Percentiles rank a stretch among this genome's conserved stretches.
Conservation (phyloP, 75 land plant genomes). For the Pinus taeda region DNA sequence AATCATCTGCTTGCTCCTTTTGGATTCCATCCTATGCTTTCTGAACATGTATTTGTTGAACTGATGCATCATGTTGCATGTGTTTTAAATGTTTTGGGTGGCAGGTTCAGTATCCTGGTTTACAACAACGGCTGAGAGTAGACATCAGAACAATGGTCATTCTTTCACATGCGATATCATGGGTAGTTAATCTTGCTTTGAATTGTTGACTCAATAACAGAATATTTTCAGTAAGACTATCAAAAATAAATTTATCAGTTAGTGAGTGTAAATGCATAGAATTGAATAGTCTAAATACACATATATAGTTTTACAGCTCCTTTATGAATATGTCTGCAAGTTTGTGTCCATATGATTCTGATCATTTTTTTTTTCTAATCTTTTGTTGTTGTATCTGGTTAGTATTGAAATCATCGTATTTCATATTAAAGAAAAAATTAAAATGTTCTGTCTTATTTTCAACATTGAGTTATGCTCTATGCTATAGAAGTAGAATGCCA, state of each 20-base stretch:
- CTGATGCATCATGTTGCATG: background rate
- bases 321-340: background rate
- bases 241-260: too few species aligned
- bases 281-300: too few species aligned
- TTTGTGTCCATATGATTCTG: background rate
- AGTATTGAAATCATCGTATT: background rate
- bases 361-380: background rate
- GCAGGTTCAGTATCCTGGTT: slow-evolving; percentile 92
- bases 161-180: slow-evolving; percentile 68
- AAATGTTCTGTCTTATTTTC: background rate
- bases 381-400: background rate
- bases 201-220: background rate
- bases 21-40: background rate
- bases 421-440: background rate
- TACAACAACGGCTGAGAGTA: slow-evolving; percentile 58
- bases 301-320: too few species aligned
- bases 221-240: too few species aligned
- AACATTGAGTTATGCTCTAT: slow-evolving; percentile 7
- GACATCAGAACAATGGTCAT: slow-evolving; percentile 81
- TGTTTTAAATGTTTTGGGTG: background rate
- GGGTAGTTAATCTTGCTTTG: slow-evolving; percentile 37
- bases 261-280: too few species aligned
- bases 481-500: background rate
- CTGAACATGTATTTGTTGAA: background rate
- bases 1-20: background rate